Evolutionary conservation across 2,329 filamentous ascomycete genomes (phyloP), one percentile per base, ranked within the genome.

Genomic region (Alternaria tenuissima): DNA sequence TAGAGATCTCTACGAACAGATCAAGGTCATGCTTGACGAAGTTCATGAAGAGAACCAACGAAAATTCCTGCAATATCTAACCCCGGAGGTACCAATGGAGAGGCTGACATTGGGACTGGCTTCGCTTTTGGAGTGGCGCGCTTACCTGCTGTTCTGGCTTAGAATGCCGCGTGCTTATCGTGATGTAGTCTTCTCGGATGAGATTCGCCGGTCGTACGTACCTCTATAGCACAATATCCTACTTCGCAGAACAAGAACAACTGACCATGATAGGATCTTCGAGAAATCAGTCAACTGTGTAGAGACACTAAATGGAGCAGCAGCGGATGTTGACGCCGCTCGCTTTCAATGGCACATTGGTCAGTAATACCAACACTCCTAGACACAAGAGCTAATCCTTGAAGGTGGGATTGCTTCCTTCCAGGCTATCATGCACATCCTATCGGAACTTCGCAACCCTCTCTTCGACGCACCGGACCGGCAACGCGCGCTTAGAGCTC

Each of bases 301-400:
- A 36, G 76, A 79, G 49, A 74, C 76, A 0, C 59, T 79, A 14
- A 79, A 79, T 44, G 67, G 68, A 26, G 75, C 76, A 3, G 70
- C 70, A 5, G 64, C 73, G 16, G 77, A 79, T 59, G 69, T 74
- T 4, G 73, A 78, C 22, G 75, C 71, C 11, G 76, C 74, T 48
- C 73, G 72, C 3, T 79, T 78, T 47, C 76, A 75, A 22, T 79
- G 77, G 77, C 77, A 79, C 52, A 77, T 79, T 53, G 73, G 75
- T 74, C 52, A 22, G 64, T 59, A 14, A n/a, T 44, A 39, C 46
- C 20, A 18, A 9, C 14, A 9, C 18, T 9, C 38, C 11, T 14
- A 26, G 12, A 24, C 12, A 22, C 18, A 14, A 30, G 38, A 4
- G 36, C 65, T 72, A 51, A 73, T 42, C 18, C 52, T 18, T 5